These are phyloP conservation scores for Prunus davidiana DNA, from an alignment of 306 rosid species.

Conservation along the genomic window DNA sequence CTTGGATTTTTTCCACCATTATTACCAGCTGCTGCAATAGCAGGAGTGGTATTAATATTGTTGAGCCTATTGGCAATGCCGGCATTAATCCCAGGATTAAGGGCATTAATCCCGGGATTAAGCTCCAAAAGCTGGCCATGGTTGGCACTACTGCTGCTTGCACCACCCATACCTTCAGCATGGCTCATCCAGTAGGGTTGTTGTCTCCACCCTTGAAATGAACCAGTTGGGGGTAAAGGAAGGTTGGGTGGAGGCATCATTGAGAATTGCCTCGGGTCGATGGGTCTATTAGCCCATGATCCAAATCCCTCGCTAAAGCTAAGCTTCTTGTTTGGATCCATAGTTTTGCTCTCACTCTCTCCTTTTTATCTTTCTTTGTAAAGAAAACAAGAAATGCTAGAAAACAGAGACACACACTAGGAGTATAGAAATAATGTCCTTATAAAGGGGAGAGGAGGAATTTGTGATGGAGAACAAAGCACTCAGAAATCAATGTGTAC, in stretches of 20 bases:
- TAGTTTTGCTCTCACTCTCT: not conserved
- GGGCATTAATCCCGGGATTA: not conserved
- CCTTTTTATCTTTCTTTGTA: not conserved
- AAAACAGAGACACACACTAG: not conserved
- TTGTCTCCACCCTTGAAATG: constrained; percentile 11
- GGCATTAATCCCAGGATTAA: not conserved
- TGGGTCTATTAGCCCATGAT: not conserved
- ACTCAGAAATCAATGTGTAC: not conserved
- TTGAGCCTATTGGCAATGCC: not conserved
- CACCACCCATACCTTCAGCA: not conserved
- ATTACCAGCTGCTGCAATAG: not conserved
- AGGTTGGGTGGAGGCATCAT: constrained; percentile 9
- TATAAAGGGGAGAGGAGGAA: constrained; percentile 5
- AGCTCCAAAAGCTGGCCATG: not conserved
- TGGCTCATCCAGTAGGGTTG: not conserved
- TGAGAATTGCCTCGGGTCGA: not conserved
- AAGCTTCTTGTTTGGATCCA: constrained; percentile 8
- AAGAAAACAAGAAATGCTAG: not conserved
- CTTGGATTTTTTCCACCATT: not conserved
- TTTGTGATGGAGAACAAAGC: not conserved
- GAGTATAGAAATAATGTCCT: not conserved
- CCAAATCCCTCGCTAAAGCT: not conserved
- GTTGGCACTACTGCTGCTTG: not conserved
- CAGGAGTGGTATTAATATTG: not conserved
- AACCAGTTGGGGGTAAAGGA: not conserved